Conservation (phyloP, 192 early-diverging fungal species). For the Rhizophagus sp. region DNA sequence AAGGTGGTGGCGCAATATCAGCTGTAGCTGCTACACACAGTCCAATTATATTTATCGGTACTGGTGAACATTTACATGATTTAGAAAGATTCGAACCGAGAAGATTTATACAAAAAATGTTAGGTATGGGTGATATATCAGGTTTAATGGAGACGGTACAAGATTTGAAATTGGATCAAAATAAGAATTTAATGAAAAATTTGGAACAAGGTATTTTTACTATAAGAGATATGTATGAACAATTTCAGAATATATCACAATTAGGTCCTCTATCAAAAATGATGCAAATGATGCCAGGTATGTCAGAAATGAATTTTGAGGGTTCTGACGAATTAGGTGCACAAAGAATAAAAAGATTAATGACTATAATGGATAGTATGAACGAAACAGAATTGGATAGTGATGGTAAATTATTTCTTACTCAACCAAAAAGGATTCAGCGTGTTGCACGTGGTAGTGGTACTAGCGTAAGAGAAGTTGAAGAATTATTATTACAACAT, state of each 20-base stretch:
- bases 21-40: conserved; percentile 93
- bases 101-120: conserved; percentile 90
- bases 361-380: conserved; percentile 97
- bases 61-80: conserved; percentile 96
- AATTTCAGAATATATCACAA: conserved; percentile 83
- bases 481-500: conserved; percentile 78
- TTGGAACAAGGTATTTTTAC: conserved; percentile 85
- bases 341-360: conserved; percentile 65
- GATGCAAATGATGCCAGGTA: conserved; percentile 66
- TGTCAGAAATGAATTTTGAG: conserved; percentile 53
- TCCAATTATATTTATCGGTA: conserved; percentile 95
- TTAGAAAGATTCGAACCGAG: conserved; percentile 86
- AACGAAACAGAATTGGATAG: conserved; percentile 85
- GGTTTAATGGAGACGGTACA: conserved; percentile 88
- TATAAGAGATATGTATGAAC: conserved; percentile 93
- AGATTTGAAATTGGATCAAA: conserved; percentile 85
- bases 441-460: conserved; percentile 88
- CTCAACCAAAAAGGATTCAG: conserved; percentile 68
- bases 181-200: conserved; percentile 88
- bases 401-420: conserved; percentile 81
- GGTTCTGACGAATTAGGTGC: conserved; percentile 57
- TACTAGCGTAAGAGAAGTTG: conserved; percentile 77
- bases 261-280: conserved; percentile 94
- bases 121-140: conserved; percentile 88
- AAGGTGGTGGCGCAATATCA: conserved; percentile 98